These are phyloP conservation scores for Stenocarpella maydis DNA, from an alignment of 2,329 filamentous ascomycete species.

Conservation along the genomic window DNA sequence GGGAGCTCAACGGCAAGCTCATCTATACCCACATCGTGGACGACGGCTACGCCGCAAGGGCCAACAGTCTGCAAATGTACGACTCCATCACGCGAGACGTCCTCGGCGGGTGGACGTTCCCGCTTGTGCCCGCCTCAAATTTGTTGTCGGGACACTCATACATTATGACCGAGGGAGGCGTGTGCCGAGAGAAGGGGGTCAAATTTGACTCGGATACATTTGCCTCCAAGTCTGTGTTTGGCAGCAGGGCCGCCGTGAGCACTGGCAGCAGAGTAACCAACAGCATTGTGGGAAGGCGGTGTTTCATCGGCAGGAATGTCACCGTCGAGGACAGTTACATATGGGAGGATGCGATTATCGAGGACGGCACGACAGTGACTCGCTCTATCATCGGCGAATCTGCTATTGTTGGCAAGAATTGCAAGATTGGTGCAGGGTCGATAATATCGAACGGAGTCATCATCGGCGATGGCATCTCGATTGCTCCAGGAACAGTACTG, in stretches of 20 bases:
- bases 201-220: constrained; percentile 76
- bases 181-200: constrained; percentile 83
- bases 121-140: constrained; percentile 89
- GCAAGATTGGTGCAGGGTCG: constrained; percentile 74
- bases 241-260: constrained; percentile 78
- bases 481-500: constrained; percentile 48
- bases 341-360: constrained; percentile 85
- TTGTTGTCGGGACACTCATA: constrained; percentile 81
- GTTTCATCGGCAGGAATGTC: constrained; percentile 86
- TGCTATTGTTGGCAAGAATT: constrained; percentile 74
- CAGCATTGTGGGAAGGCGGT: constrained; percentile 84
- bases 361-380: constrained; percentile 74
- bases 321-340: constrained; percentile 81
- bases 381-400: constrained; percentile 80
- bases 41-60: constrained; percentile 85
- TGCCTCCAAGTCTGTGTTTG: constrained; percentile 77
- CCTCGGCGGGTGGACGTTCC: constrained; percentile 87
- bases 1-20: constrained; percentile 96
- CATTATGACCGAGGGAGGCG: constrained; percentile 70
- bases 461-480: constrained; percentile 68
- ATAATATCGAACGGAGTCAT: constrained; percentile 82
- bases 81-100: constrained; percentile 88
- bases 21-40: constrained; percentile 88
- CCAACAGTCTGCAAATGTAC: constrained; percentile 87
- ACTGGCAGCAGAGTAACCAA: constrained; percentile 74